A percentile compares a stretch with the other conserved stretches of the same genome.
phyloP scores from a whole-genome alignment of 345 rosid genomes.

The Citrus sp. region DNA sequence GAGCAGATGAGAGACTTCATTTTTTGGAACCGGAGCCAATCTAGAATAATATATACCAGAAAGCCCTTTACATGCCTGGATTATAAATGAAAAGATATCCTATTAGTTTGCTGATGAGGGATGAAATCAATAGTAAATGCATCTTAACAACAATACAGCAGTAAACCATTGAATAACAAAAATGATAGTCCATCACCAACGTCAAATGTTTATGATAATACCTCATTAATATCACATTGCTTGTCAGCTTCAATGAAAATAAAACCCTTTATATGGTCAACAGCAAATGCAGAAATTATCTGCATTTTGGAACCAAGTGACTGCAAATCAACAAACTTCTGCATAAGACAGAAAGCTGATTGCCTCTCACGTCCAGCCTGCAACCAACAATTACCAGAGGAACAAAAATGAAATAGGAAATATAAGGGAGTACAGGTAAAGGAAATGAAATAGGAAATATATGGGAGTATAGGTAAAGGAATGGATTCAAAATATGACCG shows the following conservation, averaged over 20 bases:
- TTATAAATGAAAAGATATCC: slow-evolving; percentile 11
- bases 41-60: slow-evolving; percentile 63
- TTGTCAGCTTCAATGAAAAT: slow-evolving; percentile 77
- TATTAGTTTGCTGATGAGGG: slow-evolving; percentile 4
- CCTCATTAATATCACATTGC: slow-evolving; percentile 72
- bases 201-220: slow-evolving; percentile 18
- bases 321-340: slow-evolving; percentile 78
- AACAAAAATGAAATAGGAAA: slow-evolving; percentile 1
- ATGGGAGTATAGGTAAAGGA: neutral
- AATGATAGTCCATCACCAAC: neutral
- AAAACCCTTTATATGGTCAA: slow-evolving; percentile 79
- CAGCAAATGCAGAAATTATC: slow-evolving; percentile 67
- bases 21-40: slow-evolving; percentile 52
- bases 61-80: slow-evolving; percentile 77
- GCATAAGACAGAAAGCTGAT: slow-evolving; percentile 86
- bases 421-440: neutral
- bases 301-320: slow-evolving; percentile 55
- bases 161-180: neutral
- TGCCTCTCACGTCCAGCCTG: slow-evolving; percentile 85
- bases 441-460: neutral
- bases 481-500: neutral
- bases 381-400: slow-evolving; percentile 21
- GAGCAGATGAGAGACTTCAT: slow-evolving; percentile 63
- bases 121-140: slow-evolving; percentile 7
- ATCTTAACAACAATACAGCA: neutral